Base-by-base conservation (phyloP, 2,329 filamentous ascomycete species). In the Alternaria ventricosa region DNA sequence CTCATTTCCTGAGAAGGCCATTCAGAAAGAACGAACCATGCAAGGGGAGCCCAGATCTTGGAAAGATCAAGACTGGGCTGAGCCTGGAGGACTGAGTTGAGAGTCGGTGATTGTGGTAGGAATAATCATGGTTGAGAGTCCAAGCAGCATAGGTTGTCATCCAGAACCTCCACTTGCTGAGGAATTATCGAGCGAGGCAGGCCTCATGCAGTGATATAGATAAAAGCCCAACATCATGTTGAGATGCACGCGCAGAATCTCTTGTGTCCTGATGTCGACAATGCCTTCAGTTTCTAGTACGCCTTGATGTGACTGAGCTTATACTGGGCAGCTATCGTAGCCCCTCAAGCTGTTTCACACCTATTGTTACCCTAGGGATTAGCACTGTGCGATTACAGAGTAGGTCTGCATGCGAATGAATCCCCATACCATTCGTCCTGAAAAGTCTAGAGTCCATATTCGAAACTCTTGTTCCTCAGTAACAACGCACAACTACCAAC, bases 1-100 rank as follows among this genome's bases (percentile, higher is more conserved):
- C 1, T 53, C 20, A 3, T 41, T 23, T 13, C 67, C 67, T 3
- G 49, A 2, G 15, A 36, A 54, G 18, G 67, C 68, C 9, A 57
- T 70, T 4, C 33, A 41, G 20, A 53, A 53, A 41, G 49, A 53
- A 2, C 33, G 23, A 15, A 53, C 20, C 1, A 53, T 53, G 49
- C 10, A 53, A 22, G 30, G 49, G 22, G 13, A 25, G 15, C 49
- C 28, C 0, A 25, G 20, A 1, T n/a, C 13, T 6, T 53, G 49
- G 49, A 20, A 33, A 20, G 49, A 53, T 5, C 49, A 15, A 33
- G 49, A 53, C 3, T 53, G 49, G 49, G 22, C 20, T 7, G 30
- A 30, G 36, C 36, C 36, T 41, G 36, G 36, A 41, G 28, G 27
- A 54, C 3, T 28, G 0, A 18, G n/a, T 33, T 15, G 11, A 18